Percentiles rank a stretch among this genome's conserved stretches.
Conservation (phyloP, 139 green algal species). For the Trebouxia sp. region DNA sequence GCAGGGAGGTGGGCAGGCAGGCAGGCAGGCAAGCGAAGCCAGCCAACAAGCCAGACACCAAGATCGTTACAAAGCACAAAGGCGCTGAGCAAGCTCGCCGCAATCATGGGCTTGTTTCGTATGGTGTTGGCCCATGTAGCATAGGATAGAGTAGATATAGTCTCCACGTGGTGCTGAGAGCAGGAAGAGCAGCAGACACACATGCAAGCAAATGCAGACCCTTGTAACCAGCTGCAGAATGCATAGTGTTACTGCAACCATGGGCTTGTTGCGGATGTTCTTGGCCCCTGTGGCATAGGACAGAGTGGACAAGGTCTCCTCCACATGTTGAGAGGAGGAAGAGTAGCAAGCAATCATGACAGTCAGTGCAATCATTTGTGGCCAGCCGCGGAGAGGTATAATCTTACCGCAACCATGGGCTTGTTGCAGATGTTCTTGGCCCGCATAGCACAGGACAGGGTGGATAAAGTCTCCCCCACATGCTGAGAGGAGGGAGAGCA, state of each 20-base stretch:
- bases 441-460: constrained; percentile 82
- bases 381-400: not conserved
- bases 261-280: constrained; percentile 82
- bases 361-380: constrained; percentile 54
- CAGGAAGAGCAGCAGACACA: constrained; percentile 82
- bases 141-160: constrained; percentile 84
- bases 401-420: constrained; percentile 63
- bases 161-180: constrained; percentile 63
- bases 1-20: not conserved
- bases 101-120: constrained; percentile 65
- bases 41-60: too few species aligned
- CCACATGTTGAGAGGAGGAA: constrained; percentile 44
- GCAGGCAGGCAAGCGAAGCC: not conserved
- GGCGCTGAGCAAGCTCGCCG: too few species aligned
- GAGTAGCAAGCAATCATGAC: constrained; percentile 93
- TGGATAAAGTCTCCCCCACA: constrained; percentile 85
- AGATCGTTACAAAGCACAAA: too few species aligned
- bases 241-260: constrained; percentile 51
- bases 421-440: constrained; percentile 86
- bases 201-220: constrained; percentile 72
- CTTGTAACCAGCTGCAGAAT: not conserved
- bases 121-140: constrained; percentile 89
- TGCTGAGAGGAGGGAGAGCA: constrained; percentile 58
- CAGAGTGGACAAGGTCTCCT: constrained; percentile 89
- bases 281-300: constrained; percentile 87